phyloP scores from a whole-genome alignment of 768 basidiomycete species.

The Artomyces pyxidatus region DNA sequence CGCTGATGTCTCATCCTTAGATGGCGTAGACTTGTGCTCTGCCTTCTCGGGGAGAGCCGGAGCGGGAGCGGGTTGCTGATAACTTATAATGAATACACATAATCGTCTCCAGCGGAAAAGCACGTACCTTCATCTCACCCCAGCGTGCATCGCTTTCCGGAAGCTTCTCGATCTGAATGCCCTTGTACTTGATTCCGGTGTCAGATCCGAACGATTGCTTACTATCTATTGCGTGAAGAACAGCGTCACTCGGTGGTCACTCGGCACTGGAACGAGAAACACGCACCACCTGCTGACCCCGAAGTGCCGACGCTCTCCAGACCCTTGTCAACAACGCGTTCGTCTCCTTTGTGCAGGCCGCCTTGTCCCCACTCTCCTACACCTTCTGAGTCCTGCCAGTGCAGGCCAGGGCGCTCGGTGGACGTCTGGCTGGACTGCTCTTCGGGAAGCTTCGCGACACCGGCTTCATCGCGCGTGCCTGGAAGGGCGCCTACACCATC shows the following conservation, averaged over 20 bases:
- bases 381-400: neutral
- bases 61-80: neutral
- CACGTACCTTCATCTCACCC: neutral
- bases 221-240: too few relatives aligned
- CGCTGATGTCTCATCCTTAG: conserved; percentile 1
- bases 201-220: too few relatives aligned
- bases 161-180: neutral
- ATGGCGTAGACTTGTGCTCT: neutral
- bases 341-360: neutral
- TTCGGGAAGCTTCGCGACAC: conserved; percentile 42
- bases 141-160: neutral
- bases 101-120: too few relatives aligned
- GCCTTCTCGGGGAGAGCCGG: neutral
- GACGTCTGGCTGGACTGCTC: conserved; percentile 23
- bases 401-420: neutral
- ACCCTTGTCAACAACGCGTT: neutral
- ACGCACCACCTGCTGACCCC: neutral
- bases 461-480: conserved; percentile 35
- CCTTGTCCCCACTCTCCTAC: neutral
- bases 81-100: too few relatives aligned
- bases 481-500: conserved; percentile 44
- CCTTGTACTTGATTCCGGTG: neutral
- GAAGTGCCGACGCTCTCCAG: neutral
- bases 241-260: too few relatives aligned
- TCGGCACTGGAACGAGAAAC: too few relatives aligned